phyloP scores from a whole-genome alignment of 805 yeast species.

The Wickerhamomyces ciferrii region DNA sequence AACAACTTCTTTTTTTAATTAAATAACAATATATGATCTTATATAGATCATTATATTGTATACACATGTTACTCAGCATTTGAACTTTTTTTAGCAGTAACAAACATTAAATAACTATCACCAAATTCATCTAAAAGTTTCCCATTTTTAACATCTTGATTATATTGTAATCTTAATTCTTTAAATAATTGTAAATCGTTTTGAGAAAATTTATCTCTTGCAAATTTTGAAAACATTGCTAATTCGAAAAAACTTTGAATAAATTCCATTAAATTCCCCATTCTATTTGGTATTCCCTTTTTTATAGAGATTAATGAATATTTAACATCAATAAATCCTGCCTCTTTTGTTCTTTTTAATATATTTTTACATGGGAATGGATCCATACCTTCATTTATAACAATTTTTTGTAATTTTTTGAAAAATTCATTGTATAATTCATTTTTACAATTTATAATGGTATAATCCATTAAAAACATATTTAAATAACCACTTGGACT shows the following conservation, averaged over 20 bases:
- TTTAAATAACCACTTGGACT: conserved; percentile 13
- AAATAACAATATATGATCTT: no score
- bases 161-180: conserved; percentile 13
- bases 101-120: conserved; percentile 19
- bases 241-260: conserved; percentile 16
- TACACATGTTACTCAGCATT: not conserved
- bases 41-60: no score
- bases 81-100: conserved; percentile 10
- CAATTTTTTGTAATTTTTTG: conserved; percentile 5
- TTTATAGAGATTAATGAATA: conserved; percentile 16
- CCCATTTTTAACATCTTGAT: conserved; percentile 14
- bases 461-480: conserved; percentile 16
- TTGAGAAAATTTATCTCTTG: conserved; percentile 6
- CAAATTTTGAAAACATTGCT: conserved; percentile 11
- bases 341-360: conserved; percentile 10
- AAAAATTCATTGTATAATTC: conserved; percentile 9
- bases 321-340: conserved; percentile 15
- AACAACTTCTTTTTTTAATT: no score
- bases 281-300: conserved; percentile 14
- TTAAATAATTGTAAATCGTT: conserved; percentile 13
- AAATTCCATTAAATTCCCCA: conserved; percentile 20
- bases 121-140: conserved; percentile 16
- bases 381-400: conserved; percentile 15
- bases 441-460: conserved; percentile 14
- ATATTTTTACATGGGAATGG: conserved; percentile 20